A percentile compares a stretch with the other conserved stretches of the same genome.
Conservation (phyloP, 129 eudicot species). For the Daucus carota region DH1_v3.0 NC_030382.2:41148001-41148500, state of each 20-base stretch:
- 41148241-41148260: neutral
- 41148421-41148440: neutral
- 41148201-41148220: constrained; percentile 58
- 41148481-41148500: neutral
- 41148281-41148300: neutral
- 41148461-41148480: neutral
- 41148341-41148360: neutral
- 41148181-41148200: constrained; percentile 91
- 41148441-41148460: neutral
- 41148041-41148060: constrained; percentile 64
- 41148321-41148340: neutral
- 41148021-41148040: constrained; percentile 94
- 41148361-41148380: neutral
- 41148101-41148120: constrained; percentile 52
- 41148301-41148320: neutral
- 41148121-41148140: constrained; percentile 86
- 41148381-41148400: neutral
- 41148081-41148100: constrained; percentile 43
- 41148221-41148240: constrained; percentile 75
- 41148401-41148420: neutral
- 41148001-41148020: constrained; percentile 36
- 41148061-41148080: constrained; percentile 85
- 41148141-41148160: constrained; percentile 93
- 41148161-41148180: constrained; percentile 94
- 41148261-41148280: neutral